Percentiles rank a stretch among this genome's conserved stretches.
These are phyloP conservation scores for Prillingera fragicola DNA, from an alignment of 1,284 basidiomycete species.

Conservation along the genomic window DNA sequence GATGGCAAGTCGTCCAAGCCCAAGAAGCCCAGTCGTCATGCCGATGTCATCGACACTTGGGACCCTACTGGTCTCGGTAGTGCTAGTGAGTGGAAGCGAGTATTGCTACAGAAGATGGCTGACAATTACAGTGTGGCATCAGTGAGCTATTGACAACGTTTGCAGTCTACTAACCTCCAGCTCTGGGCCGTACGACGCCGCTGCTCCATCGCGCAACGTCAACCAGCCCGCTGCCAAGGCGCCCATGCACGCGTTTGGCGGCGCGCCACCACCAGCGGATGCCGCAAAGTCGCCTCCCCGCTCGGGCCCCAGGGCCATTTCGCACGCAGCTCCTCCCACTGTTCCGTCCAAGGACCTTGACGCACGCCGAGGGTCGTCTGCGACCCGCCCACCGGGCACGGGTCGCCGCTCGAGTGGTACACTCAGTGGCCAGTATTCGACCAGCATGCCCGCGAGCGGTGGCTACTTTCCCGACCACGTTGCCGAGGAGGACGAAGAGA, in stretches of 20 bases:
- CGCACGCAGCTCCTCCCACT: constrained; percentile 12
- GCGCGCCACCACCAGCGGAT: neutral
- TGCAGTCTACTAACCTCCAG: constrained; percentile 15
- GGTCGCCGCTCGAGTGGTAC: constrained; percentile 33
- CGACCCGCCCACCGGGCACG: constrained; percentile 4
- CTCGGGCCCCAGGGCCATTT: constrained; percentile 20
- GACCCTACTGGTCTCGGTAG: constrained; percentile 46
- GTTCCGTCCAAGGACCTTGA: neutral
- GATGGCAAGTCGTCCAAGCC: constrained; percentile 8
- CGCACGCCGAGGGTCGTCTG: constrained; percentile 2
- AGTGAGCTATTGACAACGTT: constrained; percentile 21
- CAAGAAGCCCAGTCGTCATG: constrained; percentile 44
- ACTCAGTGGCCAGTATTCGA: constrained; percentile 45
- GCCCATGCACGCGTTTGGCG: constrained; percentile 45
- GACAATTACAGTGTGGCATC: constrained; percentile 43
- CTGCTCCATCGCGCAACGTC: constrained; percentile 45
- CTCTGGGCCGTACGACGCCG: constrained; percentile 48
- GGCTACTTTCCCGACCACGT: constrained; percentile 41
- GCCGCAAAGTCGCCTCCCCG: constrained; percentile 7
- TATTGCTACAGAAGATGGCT: neutral
- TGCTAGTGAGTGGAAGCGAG: constrained; percentile 33
- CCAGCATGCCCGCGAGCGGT: constrained; percentile 41
- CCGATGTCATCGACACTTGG: constrained; percentile 48
- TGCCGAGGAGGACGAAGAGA: constrained; percentile 27
- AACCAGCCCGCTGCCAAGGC: constrained; percentile 35